phyloP scores from a whole-genome alignment of 768 basidiomycete genomes.

The Russula dissimulans region DNA sequence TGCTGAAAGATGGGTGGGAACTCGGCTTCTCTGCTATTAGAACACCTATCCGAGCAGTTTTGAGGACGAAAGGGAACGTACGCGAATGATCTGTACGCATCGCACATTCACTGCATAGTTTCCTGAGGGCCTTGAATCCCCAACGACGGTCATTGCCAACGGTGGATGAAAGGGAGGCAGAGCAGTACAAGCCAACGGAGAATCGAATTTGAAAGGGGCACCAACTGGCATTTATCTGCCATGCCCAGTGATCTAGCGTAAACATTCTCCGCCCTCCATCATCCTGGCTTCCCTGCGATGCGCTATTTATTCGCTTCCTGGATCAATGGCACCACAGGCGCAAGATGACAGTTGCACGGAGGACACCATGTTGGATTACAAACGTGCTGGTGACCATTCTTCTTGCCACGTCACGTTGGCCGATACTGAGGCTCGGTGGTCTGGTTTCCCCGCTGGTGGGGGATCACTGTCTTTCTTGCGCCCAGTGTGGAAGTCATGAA shows the following conservation, averaged over 20 bases:
- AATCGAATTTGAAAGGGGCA: background rate
- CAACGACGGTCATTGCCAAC: background rate
- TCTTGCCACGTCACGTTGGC: background rate
- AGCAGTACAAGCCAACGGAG: background rate
- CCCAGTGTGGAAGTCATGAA: no score
- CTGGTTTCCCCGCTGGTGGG: no score
- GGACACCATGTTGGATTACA: background rate
- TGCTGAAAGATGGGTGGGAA: background rate
- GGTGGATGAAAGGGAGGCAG: background rate
- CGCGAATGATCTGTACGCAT: constrained; percentile 6
- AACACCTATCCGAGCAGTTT: background rate
- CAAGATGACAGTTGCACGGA: background rate
- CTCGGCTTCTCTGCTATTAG: background rate
- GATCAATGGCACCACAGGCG: background rate
- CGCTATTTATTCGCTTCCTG: background rate
- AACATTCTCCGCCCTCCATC: background rate
- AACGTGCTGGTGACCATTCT: background rate
- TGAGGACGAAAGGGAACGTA: background rate
- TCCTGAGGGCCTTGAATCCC: background rate
- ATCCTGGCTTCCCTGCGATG: background rate
- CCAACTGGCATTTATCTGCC: background rate
- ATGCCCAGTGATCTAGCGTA: background rate
- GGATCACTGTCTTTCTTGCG: no score
- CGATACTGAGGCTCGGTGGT: no score
- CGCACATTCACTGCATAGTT: constrained; percentile 8